Evolutionary conservation across 345 rosid species (phyloP), one percentile per base, ranked within the genome.

Genomic region (Gossypium turneri): DNA sequence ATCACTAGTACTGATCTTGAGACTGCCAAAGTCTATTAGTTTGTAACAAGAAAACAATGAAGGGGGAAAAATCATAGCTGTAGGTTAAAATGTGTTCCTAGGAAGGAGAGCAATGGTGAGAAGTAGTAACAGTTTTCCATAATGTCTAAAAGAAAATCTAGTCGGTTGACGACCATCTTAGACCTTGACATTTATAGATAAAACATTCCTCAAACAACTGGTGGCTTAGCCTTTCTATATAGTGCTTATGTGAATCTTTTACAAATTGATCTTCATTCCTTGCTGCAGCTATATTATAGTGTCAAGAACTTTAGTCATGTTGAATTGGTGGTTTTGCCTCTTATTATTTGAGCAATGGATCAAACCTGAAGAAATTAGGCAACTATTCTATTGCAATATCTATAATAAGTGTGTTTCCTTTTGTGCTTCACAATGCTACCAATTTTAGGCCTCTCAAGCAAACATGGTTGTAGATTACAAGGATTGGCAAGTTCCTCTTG

Each of bases 401-500:
- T 3, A 57, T 43, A 44, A 9, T 41, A 34, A 72, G 44, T 3
- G 19, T 25, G 19, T 48, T 56, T 19, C 25, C 9, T 72, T 19
- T 11, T 48, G 69, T 34, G 66, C 44, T 29, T 59, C 13, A 19
- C 45, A 53, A 48, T 41, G 44, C 52, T 27, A 66, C 44, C 67
- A 62, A 72, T 65, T 77, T 48, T 82, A 94, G 97, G 94, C 91
- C 57, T 94, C 97, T 73, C 86, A 89, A 80, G 84, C 88, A 81
- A 89, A 90, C 82, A 48, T 84, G 91, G 97, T 92, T 73, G 90
- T 94, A 75, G 98, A 94, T 76, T 94, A 92, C 85, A 94, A 92
- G 85, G 98, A 94, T 74, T 92, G 94, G 97, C 97, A 94, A 81
- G 85, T 94, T 83, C 97, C 98, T 81, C 98, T 94, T 52, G 97